Evolutionary conservation across 2,329 filamentous ascomycete species (phyloP), one percentile per base, ranked within the genome.

Genomic region (Stemphylium lycopersici): DNA sequence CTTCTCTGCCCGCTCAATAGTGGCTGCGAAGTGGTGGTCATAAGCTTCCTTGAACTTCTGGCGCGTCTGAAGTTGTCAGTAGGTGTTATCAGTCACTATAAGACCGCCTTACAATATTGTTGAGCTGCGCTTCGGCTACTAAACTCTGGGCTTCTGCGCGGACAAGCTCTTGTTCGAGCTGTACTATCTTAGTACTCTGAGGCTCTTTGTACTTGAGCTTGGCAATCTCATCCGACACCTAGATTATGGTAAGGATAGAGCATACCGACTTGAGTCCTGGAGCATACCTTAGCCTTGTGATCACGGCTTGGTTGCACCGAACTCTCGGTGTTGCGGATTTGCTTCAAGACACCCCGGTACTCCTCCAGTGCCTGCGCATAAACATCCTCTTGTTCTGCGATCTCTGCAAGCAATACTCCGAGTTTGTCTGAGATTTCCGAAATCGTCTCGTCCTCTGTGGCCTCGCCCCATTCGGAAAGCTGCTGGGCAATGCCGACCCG

Each of bases 11-110:
- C 93, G 90, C 81, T 99, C 95, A 66, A 99, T 96, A 16, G 92
- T 90, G 55, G 93, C 92, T 13, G 90, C 86, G 61, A 96, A 90
- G 74, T 98, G 92, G 56, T 90, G 77, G 63, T 93, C 90, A 72
- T 93, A 98, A 20, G 95, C 91, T 77, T 97, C 91, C 79, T 96
- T 97, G 78, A 99, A 83, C 79, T 97, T 98, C 77, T 95, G 90
- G 53, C 95, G 90, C 32, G 95, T 98, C 90, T 95, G 58, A 53
- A 18, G 47, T 39, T 12, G 52, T 72, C 52, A 75, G 66, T 29
- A 48, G 16, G 13, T 6, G 22, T 7, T 16, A 4, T 3, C 20
- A 16, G 24, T 16, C 8, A 26, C 18, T n/a, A 2, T 7, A 13
- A 33, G 32, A 29, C 20, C 16, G 26, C 26, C 52, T 37, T 52